Evolutionary conservation across 2,329 filamentous ascomycete genomes (phyloP).

Genomic region (Diplocarpon mali): DNA sequence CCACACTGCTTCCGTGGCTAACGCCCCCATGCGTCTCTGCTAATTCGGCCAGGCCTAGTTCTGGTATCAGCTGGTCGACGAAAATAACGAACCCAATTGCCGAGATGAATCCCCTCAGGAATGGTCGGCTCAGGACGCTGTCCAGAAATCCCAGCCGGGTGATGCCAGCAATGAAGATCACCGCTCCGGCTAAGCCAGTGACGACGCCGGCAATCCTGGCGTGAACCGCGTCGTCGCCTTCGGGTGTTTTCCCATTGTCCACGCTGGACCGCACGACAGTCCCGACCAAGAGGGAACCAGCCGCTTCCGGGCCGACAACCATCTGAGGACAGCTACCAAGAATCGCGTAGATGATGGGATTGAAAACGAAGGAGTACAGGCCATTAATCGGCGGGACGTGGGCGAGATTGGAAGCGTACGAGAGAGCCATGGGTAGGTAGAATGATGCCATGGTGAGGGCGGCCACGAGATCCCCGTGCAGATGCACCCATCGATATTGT

Average conservation of each 20-base stretch:
- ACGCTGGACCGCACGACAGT: slow-evolving; percentile 73
- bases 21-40: slow-evolving; percentile 53
- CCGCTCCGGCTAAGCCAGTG: slow-evolving; percentile 75
- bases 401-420: slow-evolving; percentile 81
- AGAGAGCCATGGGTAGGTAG: slow-evolving; percentile 95
- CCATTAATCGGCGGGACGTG: slow-evolving; percentile 91
- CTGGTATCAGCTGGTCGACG: slow-evolving; percentile 86
- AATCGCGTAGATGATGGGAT: slow-evolving; percentile 81
- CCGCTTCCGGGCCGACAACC: slow-evolving; percentile 89
- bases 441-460: slow-evolving; percentile 96
- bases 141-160: slow-evolving; percentile 85
- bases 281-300: slow-evolving; percentile 82
- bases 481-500: slow-evolving; percentile 72
- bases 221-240: slow-evolving; percentile 56
- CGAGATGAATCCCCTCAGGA: slow-evolving; percentile 90
- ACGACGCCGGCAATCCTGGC: slow-evolving; percentile 80
- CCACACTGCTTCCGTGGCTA: slow-evolving; percentile 72
- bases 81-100: slow-evolving; percentile 95
- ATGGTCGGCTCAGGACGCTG: slow-evolving; percentile 85
- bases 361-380: slow-evolving; percentile 87
- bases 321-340: slow-evolving; percentile 87
- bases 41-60: slow-evolving; percentile 62
- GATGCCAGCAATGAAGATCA: slow-evolving; percentile 78
- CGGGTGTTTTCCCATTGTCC: slow-evolving; percentile 50
- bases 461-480: slow-evolving; percentile 77